Percentiles rank a stretch among this genome's conserved stretches.
Conservation (phyloP, 805 yeast genomes). For the Helenozyma rhizophorensis region DNA sequence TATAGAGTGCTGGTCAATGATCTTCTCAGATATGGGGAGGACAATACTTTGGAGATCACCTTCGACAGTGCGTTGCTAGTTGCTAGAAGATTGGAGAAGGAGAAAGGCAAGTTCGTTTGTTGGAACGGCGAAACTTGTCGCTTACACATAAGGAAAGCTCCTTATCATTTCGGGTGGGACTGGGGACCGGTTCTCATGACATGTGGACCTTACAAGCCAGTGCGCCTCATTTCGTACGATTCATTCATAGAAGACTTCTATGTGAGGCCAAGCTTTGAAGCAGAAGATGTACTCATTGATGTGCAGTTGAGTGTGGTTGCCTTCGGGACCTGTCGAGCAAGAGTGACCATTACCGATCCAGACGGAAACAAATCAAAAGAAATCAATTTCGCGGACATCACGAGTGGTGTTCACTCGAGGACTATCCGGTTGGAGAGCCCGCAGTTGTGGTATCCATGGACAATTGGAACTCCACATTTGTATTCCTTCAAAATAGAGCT, state of each 20-base stretch:
- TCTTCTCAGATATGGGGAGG: slow-evolving; percentile 9
- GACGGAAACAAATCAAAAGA: no score
- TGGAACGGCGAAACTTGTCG: slow-evolving; percentile 44
- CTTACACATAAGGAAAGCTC: slow-evolving; percentile 46
- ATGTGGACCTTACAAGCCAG: slow-evolving; percentile 42
- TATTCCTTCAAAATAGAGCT: no score
- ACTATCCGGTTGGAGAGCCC: no score
- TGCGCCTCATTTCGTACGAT: slow-evolving; percentile 21
- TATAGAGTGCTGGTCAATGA: slow-evolving; percentile 26
- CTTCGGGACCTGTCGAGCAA: no score
- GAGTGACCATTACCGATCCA: no score
- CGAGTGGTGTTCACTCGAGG: no score
- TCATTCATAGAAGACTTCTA: slow-evolving; percentile 16
- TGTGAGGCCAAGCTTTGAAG: slow-evolving; percentile 8
- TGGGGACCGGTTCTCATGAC: slow-evolving; percentile 48
- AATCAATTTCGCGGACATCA: no score
- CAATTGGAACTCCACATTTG: no score
- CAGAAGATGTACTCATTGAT: not conserved
- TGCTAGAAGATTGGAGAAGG: slow-evolving; percentile 30
- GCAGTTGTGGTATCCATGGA: no score
- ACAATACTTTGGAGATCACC: slow-evolving; percentile 29
- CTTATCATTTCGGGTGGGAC: slow-evolving; percentile 56
- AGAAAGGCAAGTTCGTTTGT: slow-evolving; percentile 23
- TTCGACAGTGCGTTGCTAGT: slow-evolving; percentile 36
- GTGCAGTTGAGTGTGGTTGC: no score